A percentile compares a stretch with the other conserved stretches of the same genome.
Conservation (phyloP, 208 protist species). For the Naegleria gruberi region DNA sequence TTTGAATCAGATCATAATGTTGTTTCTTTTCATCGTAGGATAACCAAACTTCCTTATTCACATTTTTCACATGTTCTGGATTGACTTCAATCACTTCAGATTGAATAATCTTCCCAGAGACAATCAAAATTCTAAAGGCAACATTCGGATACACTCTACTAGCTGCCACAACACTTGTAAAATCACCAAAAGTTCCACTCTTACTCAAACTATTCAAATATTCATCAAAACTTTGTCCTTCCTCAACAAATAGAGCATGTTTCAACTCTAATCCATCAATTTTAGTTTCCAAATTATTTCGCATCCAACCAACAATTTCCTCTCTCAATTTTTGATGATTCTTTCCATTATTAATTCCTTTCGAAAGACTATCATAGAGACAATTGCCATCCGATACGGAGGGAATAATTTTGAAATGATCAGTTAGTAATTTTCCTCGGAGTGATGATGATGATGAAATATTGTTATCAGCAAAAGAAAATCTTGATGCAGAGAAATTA, state of each 20-base stretch:
- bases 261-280: not conserved
- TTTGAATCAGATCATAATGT: not conserved
- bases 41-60: too few relatives aligned
- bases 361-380: not conserved
- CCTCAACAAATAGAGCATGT: not conserved
- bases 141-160: too few relatives aligned
- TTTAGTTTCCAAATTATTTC: not conserved
- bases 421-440: not conserved
- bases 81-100: too few relatives aligned
- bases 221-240: not conserved
- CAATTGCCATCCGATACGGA: not conserved
- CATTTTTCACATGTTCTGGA: too few relatives aligned
- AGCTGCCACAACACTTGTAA: not conserved
- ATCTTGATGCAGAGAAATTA: too few relatives aligned
- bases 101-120: too few relatives aligned
- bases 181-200: not conserved
- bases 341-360: not conserved
- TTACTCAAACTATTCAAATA: not conserved
- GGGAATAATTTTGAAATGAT: not conserved
- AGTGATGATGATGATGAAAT: too few relatives aligned
- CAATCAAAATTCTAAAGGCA: too few relatives aligned
- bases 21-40: not conserved
- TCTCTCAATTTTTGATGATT: not conserved
- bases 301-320: not conserved
- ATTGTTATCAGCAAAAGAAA: too few relatives aligned